A percentile compares a stretch with the other conserved stretches of the same genome.
Evolutionary conservation across 495 filamentous ascomycete genomes (phyloP).

Genomic region (Xylaria cubensis): DNA sequence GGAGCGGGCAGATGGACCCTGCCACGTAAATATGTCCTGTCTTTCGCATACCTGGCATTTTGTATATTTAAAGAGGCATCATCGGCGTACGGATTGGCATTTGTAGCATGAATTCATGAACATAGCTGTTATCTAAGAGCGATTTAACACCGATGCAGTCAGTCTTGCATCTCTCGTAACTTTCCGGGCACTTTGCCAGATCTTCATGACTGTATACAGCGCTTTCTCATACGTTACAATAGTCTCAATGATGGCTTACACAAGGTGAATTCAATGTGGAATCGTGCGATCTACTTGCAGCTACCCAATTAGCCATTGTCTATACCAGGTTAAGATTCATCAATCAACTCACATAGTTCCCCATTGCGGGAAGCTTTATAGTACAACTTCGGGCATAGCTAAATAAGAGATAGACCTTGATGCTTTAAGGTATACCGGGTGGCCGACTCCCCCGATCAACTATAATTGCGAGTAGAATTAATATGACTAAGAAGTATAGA

Average conservation of each 20-base stretch:
- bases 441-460: not conserved
- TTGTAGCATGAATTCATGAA: not conserved
- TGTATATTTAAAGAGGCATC: constrained; percentile 12
- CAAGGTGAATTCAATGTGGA: not conserved
- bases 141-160: not conserved
- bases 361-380: not conserved
- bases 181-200: not conserved
- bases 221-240: not conserved
- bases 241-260: not conserved
- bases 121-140: not conserved
- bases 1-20: not conserved
- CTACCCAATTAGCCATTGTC: not conserved
- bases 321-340: not conserved
- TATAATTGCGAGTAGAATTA: not conserved
- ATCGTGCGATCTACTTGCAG: not conserved
- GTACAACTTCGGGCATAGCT: not conserved
- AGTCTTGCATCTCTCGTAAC: not conserved
- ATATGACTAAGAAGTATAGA: not conserved
- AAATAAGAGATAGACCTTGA: not conserved
- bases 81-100: not conserved
- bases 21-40: not conserved
- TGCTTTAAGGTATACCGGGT: not conserved
- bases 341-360: not conserved
- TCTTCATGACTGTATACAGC: not conserved
- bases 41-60: not conserved